Evolutionary conservation across 345 rosid species (phyloP).

Genomic region (Moricandia arvensis): DNA sequence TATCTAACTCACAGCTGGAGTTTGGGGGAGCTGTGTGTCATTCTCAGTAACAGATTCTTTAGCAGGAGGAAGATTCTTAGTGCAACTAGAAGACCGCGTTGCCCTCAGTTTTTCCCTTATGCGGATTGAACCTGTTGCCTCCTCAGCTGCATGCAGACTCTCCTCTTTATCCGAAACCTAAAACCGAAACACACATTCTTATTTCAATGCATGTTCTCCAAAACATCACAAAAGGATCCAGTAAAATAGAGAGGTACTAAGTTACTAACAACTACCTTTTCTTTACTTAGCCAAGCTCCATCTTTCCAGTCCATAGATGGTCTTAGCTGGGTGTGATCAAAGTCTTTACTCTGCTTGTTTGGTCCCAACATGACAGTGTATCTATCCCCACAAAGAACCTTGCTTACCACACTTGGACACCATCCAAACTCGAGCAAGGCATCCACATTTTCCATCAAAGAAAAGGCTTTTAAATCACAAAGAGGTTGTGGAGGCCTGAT

Average conservation of each 20-base stretch:
- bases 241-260: constrained; percentile 3
- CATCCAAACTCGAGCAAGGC: constrained; percentile 42
- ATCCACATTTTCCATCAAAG: constrained; percentile 59
- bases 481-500: constrained; percentile 55
- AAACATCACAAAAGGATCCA: not conserved
- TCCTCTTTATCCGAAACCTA: constrained; percentile 12
- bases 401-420: constrained; percentile 55
- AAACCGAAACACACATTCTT: not conserved
- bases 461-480: constrained; percentile 35
- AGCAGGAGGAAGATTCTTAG: constrained; percentile 5
- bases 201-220: not conserved
- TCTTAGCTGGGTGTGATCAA: constrained; percentile 43
- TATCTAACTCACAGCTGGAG: constrained; percentile 48
- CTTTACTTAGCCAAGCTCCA: constrained; percentile 47
- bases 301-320: constrained; percentile 57
- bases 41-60: constrained; percentile 19
- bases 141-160: constrained; percentile 5
- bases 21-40: constrained; percentile 32
- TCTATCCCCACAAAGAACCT: constrained; percentile 45
- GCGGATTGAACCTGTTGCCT: not conserved
- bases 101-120: constrained; percentile 9
- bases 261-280: constrained; percentile 44
- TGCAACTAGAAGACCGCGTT: constrained; percentile 14
- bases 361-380: constrained; percentile 48
- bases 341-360: constrained; percentile 42